phyloP scores from a whole-genome alignment of 805 yeast species.

The Kazachstania viticola region DNA sequence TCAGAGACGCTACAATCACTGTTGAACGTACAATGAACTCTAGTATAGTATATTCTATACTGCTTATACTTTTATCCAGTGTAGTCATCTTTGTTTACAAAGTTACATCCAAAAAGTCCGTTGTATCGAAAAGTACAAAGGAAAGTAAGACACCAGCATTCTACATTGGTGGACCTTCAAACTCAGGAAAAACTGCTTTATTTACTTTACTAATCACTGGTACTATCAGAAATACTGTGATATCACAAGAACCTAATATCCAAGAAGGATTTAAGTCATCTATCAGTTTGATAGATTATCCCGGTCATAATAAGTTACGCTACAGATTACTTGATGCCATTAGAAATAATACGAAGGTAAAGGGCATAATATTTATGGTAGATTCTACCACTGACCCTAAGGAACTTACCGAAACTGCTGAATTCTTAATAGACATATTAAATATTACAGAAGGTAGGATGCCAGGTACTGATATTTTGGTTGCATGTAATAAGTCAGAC shows the following conservation, averaged over 20 bases:
- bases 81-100: no score
- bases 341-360: slow-evolving; percentile 30
- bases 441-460: slow-evolving; percentile 45
- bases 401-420: slow-evolving; percentile 42
- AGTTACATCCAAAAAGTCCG: background rate
- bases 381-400: slow-evolving; percentile 55
- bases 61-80: no score
- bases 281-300: slow-evolving; percentile 61
- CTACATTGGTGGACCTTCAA: slow-evolving; percentile 52
- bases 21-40: no score
- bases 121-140: background rate
- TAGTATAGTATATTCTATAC: no score
- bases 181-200: slow-evolving; percentile 56
- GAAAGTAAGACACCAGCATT: slow-evolving; percentile 36
- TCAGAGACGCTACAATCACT: no score
- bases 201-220: slow-evolving; percentile 27
- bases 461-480: slow-evolving; percentile 59
- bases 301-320: slow-evolving; percentile 76
- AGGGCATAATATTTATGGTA: slow-evolving; percentile 65
- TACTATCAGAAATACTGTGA: slow-evolving; percentile 31
- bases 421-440: slow-evolving; percentile 47
- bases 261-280: slow-evolving; percentile 26
- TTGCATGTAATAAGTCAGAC: slow-evolving; percentile 82
- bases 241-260: slow-evolving; percentile 39
- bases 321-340: slow-evolving; percentile 41